phyloP scores from a whole-genome alignment of 1,284 basidiomycete genomes.

The Rhodotorula glutinis region DNA sequence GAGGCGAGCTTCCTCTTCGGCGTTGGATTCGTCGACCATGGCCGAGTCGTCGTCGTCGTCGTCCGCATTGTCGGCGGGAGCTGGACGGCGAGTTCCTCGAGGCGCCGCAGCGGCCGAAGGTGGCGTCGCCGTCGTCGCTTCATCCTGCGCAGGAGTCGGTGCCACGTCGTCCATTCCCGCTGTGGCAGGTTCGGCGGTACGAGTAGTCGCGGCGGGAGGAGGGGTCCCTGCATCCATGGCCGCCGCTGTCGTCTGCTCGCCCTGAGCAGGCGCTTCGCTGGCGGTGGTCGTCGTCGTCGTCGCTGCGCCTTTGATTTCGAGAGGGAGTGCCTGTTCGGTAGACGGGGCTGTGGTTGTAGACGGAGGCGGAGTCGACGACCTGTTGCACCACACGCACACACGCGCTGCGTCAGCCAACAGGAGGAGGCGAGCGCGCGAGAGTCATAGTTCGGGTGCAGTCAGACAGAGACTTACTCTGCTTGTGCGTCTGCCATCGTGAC shows the following conservation, averaged over 20 bases:
- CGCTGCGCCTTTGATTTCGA: neutral
- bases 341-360: neutral
- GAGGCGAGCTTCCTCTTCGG: neutral
- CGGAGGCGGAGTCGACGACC: conserved; percentile 1
- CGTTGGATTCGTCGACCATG: no score
- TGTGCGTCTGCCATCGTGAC: no score
- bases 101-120: neutral
- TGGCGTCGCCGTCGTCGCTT: no score
- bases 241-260: no score
- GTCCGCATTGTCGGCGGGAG: neutral
- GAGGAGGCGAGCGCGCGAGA: neutral
- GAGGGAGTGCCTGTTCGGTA: neutral
- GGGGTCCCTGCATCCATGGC: neutral
- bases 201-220: neutral
- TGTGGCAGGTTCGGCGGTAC: neutral
- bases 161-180: no score
- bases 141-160: no score
- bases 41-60: neutral
- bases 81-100: neutral
- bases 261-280: no score
- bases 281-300: no score
- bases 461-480: neutral
- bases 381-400: no score
- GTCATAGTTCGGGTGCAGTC: neutral
- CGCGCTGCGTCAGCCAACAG: no score